phyloP scores from a whole-genome alignment of 1,139 yeast genomes.

The Candida sanyaensis region DNA sequence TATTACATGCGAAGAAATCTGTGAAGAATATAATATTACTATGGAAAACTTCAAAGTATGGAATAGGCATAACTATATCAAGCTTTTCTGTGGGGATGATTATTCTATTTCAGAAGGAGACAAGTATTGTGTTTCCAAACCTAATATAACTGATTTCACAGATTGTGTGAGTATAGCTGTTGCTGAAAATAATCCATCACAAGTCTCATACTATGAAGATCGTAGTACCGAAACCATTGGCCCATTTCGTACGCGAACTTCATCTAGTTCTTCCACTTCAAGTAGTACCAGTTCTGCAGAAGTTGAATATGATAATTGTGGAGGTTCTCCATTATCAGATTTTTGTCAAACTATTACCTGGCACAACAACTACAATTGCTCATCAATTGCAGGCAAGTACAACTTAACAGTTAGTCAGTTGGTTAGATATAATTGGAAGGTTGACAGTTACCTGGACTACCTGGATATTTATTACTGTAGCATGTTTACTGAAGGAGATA shows the following conservation, averaged over 20 bases:
- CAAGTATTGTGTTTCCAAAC: neutral
- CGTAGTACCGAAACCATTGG: neutral
- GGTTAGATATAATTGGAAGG: neutral
- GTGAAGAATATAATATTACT: neutral
- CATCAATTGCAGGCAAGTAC: neutral
- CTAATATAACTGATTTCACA: neutral
- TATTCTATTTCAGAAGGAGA: neutral
- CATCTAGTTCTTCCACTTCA: no score
- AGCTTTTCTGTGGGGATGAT: neutral
- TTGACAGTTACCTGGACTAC: neutral
- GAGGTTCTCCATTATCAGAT: neutral
- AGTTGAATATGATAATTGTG: neutral
- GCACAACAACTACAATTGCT: neutral
- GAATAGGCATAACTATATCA: neutral
- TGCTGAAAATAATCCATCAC: neutral
- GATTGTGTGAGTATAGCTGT: neutral
- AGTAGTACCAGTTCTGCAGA: no score
- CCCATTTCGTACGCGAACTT: no score
- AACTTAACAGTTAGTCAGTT: neutral
- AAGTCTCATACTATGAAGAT: neutral
- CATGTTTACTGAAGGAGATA: neutral
- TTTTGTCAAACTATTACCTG: neutral
- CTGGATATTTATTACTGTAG: neutral
- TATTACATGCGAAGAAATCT: neutral
- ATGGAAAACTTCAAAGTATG: neutral